phyloP scores from a whole-genome alignment of 768 basidiomycete genomes.

The Tephrocybe sp. region DNA sequence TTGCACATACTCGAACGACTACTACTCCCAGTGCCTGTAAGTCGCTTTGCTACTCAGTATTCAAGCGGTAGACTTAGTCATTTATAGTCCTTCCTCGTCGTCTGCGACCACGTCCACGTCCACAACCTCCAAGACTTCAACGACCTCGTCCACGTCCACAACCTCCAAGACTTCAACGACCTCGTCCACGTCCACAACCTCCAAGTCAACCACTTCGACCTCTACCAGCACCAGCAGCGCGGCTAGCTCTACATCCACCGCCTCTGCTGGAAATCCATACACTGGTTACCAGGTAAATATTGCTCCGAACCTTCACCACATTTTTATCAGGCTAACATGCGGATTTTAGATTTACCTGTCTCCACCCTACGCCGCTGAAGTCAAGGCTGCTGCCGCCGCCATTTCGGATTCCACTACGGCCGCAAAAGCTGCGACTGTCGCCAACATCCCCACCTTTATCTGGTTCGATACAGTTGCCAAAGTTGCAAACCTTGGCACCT shows the following conservation, averaged over 20 bases:
- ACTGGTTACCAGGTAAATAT: constrained; percentile 39
- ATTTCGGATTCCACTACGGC: constrained; percentile 48
- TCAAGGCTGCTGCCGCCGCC: constrained; percentile 42
- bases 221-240: constrained; percentile 21
- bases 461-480: constrained; percentile 61
- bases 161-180: background rate
- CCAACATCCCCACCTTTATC: constrained; percentile 59
- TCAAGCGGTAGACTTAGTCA: background rate
- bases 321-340: background rate
- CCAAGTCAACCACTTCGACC: constrained; percentile 16
- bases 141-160: background rate
- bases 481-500: constrained; percentile 50
- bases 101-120: constrained; percentile 14
- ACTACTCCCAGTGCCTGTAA: constrained; percentile 41
- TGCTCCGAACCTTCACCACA: background rate
- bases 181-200: no score
- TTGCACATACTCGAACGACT: constrained; percentile 32
- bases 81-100: constrained; percentile 15
- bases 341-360: constrained; percentile 42
- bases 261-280: constrained; percentile 52
- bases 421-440: constrained; percentile 50
- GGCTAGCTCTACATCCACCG: constrained; percentile 30
- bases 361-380: constrained; percentile 56
- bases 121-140: no score
- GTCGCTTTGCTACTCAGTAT: constrained; percentile 1